A percentile compares a stretch with the other conserved stretches of the same genome.
Conservation (phyloP, 1,284 basidiomycete species). For the Tilletia walkeri region DNA sequence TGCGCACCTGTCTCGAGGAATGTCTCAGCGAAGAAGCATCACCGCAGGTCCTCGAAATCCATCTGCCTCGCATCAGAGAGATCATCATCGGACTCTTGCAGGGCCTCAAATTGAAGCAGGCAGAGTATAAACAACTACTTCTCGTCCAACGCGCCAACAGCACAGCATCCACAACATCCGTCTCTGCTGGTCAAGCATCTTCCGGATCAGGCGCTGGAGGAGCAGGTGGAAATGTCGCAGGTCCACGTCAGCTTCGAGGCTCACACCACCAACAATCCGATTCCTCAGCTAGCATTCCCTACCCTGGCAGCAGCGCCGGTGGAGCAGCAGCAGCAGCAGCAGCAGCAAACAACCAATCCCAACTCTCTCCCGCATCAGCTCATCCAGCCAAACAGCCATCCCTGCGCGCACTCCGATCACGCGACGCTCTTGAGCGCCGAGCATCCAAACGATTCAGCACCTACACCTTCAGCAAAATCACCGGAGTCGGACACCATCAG, state of each 20-base stretch:
- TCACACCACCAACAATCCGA: background rate
- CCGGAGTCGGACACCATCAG: constrained; percentile 54
- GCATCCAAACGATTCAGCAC: constrained; percentile 95
- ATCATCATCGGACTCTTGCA: constrained; percentile 91
- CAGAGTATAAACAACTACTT: constrained; percentile 63
- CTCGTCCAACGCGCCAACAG: constrained; percentile 33
- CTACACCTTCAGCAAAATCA: constrained; percentile 94
- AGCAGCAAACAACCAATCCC: constrained; percentile 20
- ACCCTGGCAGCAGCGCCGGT: background rate
- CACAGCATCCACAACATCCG: background rate
- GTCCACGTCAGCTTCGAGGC: background rate
- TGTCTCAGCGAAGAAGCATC: constrained; percentile 87
- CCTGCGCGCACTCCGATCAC: constrained; percentile 80
- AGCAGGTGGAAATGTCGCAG: background rate
- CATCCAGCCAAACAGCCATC: constrained; percentile 70
- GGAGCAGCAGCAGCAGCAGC: constrained; percentile 18
- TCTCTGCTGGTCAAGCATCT: background rate
- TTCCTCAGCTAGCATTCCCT: background rate
- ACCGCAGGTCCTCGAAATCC: constrained; percentile 77
- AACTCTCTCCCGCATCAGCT: constrained; percentile 21
- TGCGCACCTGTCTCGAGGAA: constrained; percentile 81
- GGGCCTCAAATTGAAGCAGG: constrained; percentile 87
- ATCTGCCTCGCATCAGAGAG: constrained; percentile 83
- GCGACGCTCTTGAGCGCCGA: constrained; percentile 80
- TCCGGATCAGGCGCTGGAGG: background rate